Evolutionary conservation across 352 stramenopile genomes (phyloP).

Genomic region (Phytophthora sansomeana): DNA sequence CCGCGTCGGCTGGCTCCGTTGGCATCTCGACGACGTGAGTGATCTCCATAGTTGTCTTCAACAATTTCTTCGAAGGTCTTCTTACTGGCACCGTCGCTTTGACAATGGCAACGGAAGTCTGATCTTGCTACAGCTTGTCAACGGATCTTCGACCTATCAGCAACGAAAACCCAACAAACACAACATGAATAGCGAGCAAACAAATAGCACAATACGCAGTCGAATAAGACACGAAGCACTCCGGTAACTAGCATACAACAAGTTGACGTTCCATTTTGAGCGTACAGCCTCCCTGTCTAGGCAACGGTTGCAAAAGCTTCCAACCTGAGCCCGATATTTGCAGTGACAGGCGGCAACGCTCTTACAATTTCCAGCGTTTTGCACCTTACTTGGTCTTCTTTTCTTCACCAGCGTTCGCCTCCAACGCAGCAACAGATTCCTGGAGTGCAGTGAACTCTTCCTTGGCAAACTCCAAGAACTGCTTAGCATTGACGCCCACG

Average conservation of each 20-base stretch:
- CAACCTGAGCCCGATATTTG: slow-evolving; percentile 6
- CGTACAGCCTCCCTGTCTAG: slow-evolving; percentile 3
- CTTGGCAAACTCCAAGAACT: slow-evolving; percentile 73
- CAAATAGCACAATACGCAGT: not conserved
- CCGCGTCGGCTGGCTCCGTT: slow-evolving; percentile 8
- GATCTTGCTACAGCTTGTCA: not conserved
- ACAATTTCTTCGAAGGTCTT: slow-evolving; percentile 1
- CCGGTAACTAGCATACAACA: slow-evolving; percentile 20
- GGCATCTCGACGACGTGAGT: slow-evolving; percentile 15
- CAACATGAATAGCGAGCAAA: no score
- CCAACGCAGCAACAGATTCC: slow-evolving; percentile 37
- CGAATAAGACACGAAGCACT: slow-evolving; percentile 12
- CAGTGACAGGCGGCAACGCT: not conserved
- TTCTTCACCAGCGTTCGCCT: slow-evolving; percentile 34
- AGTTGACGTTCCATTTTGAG: slow-evolving; percentile 28
- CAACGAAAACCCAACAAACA: not conserved
- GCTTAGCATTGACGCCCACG: slow-evolving; percentile 65
- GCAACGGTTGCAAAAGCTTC: slow-evolving; percentile 6
- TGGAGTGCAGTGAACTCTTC: slow-evolving; percentile 70
- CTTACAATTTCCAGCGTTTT: not conserved
- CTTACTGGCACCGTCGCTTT: slow-evolving; percentile 10
- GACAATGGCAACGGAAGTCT: slow-evolving; percentile 15
- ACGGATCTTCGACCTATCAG: not conserved
- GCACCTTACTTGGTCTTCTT: slow-evolving; percentile 42
- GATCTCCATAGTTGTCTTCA: slow-evolving; percentile 20